These are phyloP conservation scores for Talaromyces sp. DNA, from an alignment of 2,329 filamentous ascomycete species.

Conservation along the genomic window DNA sequence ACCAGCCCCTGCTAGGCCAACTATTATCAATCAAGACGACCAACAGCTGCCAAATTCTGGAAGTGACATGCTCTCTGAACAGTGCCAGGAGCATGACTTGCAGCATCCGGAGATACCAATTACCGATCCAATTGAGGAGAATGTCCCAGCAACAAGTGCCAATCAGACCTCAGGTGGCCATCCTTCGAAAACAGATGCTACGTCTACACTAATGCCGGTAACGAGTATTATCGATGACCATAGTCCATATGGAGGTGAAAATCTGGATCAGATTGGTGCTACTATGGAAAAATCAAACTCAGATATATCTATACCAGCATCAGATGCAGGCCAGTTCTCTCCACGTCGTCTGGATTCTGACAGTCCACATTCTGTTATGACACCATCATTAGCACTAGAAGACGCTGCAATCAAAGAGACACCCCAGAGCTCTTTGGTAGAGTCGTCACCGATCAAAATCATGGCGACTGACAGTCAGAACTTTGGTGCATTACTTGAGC, in stretches of 20 bases:
- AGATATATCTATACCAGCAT: conserved; percentile 12
- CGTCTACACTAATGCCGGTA: not conserved
- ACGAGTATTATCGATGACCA: not conserved
- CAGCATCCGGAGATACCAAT: not conserved
- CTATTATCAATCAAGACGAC: not conserved
- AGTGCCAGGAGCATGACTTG: not conserved
- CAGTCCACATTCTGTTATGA: not conserved
- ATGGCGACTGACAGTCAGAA: not conserved
- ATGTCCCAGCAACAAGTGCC: not conserved
- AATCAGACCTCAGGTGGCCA: not conserved
- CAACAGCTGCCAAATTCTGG: not conserved
- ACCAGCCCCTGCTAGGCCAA: not conserved
- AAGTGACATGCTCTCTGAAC: not conserved
- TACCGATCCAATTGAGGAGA: not conserved
- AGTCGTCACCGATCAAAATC: not conserved
- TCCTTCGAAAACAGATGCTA: not conserved
- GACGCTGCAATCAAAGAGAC: not conserved
- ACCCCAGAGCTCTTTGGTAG: not conserved
- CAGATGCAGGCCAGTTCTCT: not conserved
- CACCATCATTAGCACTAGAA: not conserved
- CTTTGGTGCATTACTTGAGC: not conserved
- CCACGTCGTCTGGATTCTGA: not conserved
- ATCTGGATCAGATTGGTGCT: not conserved
- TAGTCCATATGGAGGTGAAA: too few relatives aligned
- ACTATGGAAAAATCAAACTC: not conserved